Conservation (phyloP, 352 stramenopile genomes). For the Phytophthora sp. region DNA sequence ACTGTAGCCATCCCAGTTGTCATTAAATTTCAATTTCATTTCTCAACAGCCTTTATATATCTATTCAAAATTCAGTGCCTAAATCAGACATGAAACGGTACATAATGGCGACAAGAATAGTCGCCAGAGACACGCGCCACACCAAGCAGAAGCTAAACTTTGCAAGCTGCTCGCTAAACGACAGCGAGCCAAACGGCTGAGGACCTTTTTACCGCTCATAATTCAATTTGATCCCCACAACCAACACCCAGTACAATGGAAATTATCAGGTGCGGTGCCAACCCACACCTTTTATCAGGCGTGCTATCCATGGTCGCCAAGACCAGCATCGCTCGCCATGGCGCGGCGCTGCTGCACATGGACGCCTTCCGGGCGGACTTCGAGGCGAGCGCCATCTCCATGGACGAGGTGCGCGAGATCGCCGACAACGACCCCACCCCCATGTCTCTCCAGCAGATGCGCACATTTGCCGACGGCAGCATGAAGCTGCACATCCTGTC, state of each 20-base stretch:
- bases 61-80: not conserved
- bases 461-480: slow-evolving; percentile 62
- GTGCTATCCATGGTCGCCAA: slow-evolving; percentile 19
- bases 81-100: not conserved
- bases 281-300: slow-evolving; percentile 19
- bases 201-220: not conserved
- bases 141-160: slow-evolving; percentile 22
- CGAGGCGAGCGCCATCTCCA: slow-evolving; percentile 43
- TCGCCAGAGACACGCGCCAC: slow-evolving; percentile 4
- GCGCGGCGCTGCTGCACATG: slow-evolving; percentile 24
- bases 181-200: not conserved
- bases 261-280: slow-evolving; percentile 24
- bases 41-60: not conserved
- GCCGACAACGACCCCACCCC: slow-evolving; percentile 59
- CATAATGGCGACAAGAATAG: slow-evolving; percentile 13
- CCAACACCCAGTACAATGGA: slow-evolving; percentile 15
- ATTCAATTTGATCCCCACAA: slow-evolving; percentile 18
- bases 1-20: not conserved
- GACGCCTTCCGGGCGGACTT: slow-evolving; percentile 24
- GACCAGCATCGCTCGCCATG: slow-evolving; percentile 14
- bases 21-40: not conserved
- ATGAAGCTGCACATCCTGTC: slow-evolving; percentile 65
- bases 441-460: slow-evolving; percentile 80
- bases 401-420: slow-evolving; percentile 67
- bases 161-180: slow-evolving; percentile 23